Percentiles rank a stretch among this genome's conserved stretches.
Evolutionary conservation across 2,329 filamentous ascomycete genomes (phyloP).

Genomic region (Elsinoe batatas): DNA sequence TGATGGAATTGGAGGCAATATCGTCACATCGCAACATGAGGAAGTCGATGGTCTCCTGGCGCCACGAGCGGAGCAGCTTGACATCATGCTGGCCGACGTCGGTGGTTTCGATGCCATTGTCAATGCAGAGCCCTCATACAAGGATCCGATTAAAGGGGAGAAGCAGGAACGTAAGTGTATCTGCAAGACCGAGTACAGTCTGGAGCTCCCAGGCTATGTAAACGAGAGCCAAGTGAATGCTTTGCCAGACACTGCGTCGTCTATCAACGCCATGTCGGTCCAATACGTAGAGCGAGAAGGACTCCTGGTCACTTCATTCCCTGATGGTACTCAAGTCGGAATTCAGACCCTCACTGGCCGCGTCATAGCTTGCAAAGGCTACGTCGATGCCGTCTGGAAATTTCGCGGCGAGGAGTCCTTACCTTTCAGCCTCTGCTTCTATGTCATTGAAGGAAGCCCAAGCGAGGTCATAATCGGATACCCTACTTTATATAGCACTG

Average conservation of each 20-base stretch:
- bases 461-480: background rate
- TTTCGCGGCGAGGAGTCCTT: background rate
- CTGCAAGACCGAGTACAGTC: background rate
- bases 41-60: background rate
- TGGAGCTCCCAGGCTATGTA: background rate
- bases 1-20: too few relatives aligned
- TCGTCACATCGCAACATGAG: background rate
- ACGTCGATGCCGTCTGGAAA: background rate
- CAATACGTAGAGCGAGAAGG: background rate
- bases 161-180: background rate
- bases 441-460: background rate
- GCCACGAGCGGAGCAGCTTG: background rate
- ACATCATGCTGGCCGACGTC: background rate
- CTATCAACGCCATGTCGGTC: background rate
- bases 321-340: background rate
- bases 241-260: background rate
- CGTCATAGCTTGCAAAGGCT: background rate
- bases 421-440: background rate
- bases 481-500: background rate
- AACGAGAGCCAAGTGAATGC: background rate
- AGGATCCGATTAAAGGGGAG: too few relatives aligned
- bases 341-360: background rate
- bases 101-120: background rate
- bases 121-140: background rate
- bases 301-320: background rate